phyloP scores from a whole-genome alignment of 257 asterid species.

The Solanum corneliomulleri region DNA sequence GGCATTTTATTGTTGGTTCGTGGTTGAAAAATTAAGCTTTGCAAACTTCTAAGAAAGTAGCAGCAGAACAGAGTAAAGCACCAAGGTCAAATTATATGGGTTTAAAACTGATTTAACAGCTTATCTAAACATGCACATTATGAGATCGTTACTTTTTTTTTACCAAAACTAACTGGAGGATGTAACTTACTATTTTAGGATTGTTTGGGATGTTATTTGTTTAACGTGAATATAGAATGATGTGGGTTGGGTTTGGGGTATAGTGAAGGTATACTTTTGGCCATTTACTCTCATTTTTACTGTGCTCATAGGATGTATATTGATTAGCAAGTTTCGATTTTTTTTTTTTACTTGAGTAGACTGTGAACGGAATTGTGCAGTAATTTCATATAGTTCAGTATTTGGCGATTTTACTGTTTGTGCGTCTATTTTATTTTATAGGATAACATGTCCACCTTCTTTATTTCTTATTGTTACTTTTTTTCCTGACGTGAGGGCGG shows the following conservation, averaged over 20 bases:
- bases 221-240: not conserved
- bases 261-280: not conserved
- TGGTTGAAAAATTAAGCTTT: not conserved
- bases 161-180: not conserved
- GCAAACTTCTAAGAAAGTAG: not conserved
- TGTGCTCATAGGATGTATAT: not conserved
- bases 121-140: not conserved
- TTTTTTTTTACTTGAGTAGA: not conserved
- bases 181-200: not conserved
- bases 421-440: not conserved
- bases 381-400: not conserved
- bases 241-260: not conserved
- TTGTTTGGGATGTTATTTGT: not conserved
- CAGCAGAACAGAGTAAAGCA: not conserved
- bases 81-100: not conserved
- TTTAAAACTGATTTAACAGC: not conserved
- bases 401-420: not conserved
- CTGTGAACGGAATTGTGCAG: not conserved
- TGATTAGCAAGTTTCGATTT: not conserved
- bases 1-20: not conserved
- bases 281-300: not conserved
- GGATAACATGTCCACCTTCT: not conserved
- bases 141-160: too few species aligned
- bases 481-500: not conserved
- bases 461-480: not conserved